Conservation (phyloP, 2,329 filamentous ascomycete genomes). For the Lachnellula occidentalis region DNA sequence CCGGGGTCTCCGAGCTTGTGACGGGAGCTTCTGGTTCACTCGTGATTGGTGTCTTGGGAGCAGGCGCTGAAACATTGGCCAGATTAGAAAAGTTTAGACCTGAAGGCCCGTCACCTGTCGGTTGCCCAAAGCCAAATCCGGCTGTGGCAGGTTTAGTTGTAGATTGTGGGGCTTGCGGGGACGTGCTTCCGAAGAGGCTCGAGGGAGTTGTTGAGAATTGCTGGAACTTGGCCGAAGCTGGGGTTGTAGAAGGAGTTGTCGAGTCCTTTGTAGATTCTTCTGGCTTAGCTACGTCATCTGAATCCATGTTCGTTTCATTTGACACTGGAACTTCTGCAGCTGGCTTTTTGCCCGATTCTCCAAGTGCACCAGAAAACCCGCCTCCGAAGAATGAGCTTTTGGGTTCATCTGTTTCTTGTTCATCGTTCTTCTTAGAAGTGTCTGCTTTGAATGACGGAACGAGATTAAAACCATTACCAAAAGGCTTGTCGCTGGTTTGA, state of each 20-base stretch:
- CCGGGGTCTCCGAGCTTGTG: conserved; percentile 10
- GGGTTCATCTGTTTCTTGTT: conserved; percentile 40
- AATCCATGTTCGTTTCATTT: conserved; percentile 50
- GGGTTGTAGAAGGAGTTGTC: conserved; percentile 22
- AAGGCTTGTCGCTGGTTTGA: background rate
- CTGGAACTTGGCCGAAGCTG: conserved; percentile 19
- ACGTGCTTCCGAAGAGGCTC: conserved; percentile 6
- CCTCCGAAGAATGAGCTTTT: conserved; percentile 55
- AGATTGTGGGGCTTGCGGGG: conserved; percentile 4
- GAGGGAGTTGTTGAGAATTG: conserved; percentile 10
- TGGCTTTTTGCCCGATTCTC: conserved; percentile 37
- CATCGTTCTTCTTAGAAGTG: conserved; percentile 53
- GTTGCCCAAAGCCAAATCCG: conserved; percentile 22
- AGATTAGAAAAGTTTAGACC: conserved; percentile 17
- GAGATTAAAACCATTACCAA: conserved; percentile 25
- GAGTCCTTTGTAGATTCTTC: conserved; percentile 12
- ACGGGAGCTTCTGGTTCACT: conserved; percentile 1
- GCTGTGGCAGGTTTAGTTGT: conserved; percentile 11
- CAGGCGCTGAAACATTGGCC: conserved; percentile 4
- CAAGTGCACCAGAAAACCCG: conserved; percentile 54
- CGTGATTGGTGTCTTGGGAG: conserved; percentile 17
- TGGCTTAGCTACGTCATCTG: conserved; percentile 18
- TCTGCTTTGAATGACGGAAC: conserved; percentile 34
- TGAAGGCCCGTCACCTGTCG: conserved; percentile 10
- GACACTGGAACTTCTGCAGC: conserved; percentile 18